phyloP scores from a whole-genome alignment of 2,329 filamentous ascomycete species.

The Volutella citrinella region DNA sequence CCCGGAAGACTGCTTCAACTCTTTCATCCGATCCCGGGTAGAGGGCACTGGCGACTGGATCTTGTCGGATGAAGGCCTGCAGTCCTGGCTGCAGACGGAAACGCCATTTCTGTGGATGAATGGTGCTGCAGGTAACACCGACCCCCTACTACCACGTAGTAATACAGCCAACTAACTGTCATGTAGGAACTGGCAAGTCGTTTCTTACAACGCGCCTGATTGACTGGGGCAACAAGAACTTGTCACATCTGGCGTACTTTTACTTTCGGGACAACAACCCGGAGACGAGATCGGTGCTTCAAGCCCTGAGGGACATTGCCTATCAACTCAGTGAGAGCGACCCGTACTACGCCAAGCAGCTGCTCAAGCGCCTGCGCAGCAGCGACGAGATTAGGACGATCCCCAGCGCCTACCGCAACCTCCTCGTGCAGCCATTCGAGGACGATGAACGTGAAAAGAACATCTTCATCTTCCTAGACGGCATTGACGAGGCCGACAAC shows the following conservation, averaged over 20 bases:
- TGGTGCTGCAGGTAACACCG: slow-evolving; percentile 37
- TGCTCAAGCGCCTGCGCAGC: slow-evolving; percentile 32
- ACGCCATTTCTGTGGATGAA: slow-evolving; percentile 41
- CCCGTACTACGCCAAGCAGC: slow-evolving; percentile 40
- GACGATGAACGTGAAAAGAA: slow-evolving; percentile 30
- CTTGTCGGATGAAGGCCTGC: slow-evolving; percentile 35
- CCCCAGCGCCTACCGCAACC: slow-evolving; percentile 39
- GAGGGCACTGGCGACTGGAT: slow-evolving; percentile 46
- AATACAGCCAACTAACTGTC: background rate
- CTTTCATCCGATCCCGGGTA: slow-evolving; percentile 38
- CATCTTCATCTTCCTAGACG: slow-evolving; percentile 45
- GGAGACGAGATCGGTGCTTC: slow-evolving; percentile 41
- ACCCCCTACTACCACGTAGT: no score
- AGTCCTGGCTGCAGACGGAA: slow-evolving; percentile 36
- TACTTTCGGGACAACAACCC: slow-evolving; percentile 48
- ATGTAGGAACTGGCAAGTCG: slow-evolving; percentile 41
- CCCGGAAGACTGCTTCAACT: slow-evolving; percentile 39
- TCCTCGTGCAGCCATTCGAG: slow-evolving; percentile 38
- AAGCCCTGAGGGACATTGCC: slow-evolving; percentile 43
- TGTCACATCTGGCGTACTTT: slow-evolving; percentile 40
- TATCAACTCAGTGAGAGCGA: slow-evolving; percentile 46
- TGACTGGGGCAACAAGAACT: slow-evolving; percentile 34
- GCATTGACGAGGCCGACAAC: slow-evolving; percentile 42
- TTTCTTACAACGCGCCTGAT: slow-evolving; percentile 43
- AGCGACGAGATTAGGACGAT: slow-evolving; percentile 42